Base-by-base conservation (phyloP, 495 filamentous ascomycete species). In the Lentithecium fluviatile region DNA sequence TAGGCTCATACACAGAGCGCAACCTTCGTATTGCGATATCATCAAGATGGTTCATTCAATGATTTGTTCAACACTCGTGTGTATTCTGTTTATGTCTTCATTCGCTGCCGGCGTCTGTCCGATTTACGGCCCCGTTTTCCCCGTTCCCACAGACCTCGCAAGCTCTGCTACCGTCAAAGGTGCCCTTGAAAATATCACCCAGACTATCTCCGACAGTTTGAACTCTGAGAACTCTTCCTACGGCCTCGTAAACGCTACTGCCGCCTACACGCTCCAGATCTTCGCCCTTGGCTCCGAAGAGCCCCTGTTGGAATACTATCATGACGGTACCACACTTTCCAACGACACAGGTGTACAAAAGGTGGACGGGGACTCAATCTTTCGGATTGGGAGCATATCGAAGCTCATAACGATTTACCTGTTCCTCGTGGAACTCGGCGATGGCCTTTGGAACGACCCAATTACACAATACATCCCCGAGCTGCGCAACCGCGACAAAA, bases 391-490 rank as follows among this genome's bases (percentile, higher is more conserved):
- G 12, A 81, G 80, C 45, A 71, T 81, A 13, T 78, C 77, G 11
- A 81, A 82, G 64, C 65, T 81, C 0, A 73, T 78, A 32, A 77
- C 77, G 0, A 73, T 79, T 0, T 72, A 80, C 43, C 65, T 75
- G 0, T 76, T 78, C n/a, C 69, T 86, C 25, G 52, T 76, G 11
- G 64, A 71, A 65, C 78, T 71, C 56, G 76, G 68, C 29, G 77
- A 71, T 49, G 70, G 21, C 25, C 69, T 69, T 51, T 79, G 68
- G 74, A 79, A 74, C 40, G 74, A 69, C 53, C 65, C 69, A 19
- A 65, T 78, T 20, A 86, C 74, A 46, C 74, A 82, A 29, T 83
- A 79, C 59, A 67, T 85, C 0, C 83, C 85, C 0, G 81, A 86
- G 65, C 70, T 85, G 2, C 8, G 20, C 2, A 21, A 17, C 23